Percentiles rank a stretch among this genome's conserved stretches.
phyloP scores from a whole-genome alignment of 2,329 filamentous ascomycete species.

The Aulographum hederae region DNA sequence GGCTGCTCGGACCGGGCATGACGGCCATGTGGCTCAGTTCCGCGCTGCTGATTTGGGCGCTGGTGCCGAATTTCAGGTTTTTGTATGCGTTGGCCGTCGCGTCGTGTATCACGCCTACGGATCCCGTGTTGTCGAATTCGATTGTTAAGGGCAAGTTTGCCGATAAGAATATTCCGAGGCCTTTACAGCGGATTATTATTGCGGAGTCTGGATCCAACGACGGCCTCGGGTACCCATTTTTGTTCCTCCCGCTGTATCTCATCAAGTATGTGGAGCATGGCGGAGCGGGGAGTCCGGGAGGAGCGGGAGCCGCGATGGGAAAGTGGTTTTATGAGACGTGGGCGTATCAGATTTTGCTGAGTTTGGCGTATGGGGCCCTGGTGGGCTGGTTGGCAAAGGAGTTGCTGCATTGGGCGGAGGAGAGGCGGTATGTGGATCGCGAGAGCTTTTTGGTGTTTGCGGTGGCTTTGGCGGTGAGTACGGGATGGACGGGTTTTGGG shows the following conservation, averaged over 20 bases:
- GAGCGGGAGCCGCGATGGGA: slow-evolving; percentile 1
- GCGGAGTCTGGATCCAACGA: slow-evolving; percentile 44
- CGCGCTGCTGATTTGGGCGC: slow-evolving; percentile 34
- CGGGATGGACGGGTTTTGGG: no score
- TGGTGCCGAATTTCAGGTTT: slow-evolving; percentile 35
- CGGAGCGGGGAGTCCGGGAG: background rate
- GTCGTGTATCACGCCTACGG: slow-evolving; percentile 42
- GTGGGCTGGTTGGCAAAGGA: slow-evolving; percentile 73
- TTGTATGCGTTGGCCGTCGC: slow-evolving; percentile 34
- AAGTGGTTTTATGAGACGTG: slow-evolving; percentile 38
- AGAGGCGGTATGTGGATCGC: slow-evolving; percentile 63
- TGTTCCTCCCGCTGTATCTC: slow-evolving; percentile 39
- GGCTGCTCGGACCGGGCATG: slow-evolving; percentile 41
- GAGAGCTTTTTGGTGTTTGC: slow-evolving; percentile 81
- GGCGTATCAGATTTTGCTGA: slow-evolving; percentile 39
- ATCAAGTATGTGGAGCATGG: slow-evolving; percentile 32
- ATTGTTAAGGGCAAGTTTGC: slow-evolving; percentile 45
- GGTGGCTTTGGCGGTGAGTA: slow-evolving; percentile 55
- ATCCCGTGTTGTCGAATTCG: slow-evolving; percentile 43
- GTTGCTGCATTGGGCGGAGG: slow-evolving; percentile 67
- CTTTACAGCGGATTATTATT: slow-evolving; percentile 42
- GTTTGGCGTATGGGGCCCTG: slow-evolving; percentile 35
- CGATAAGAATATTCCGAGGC: slow-evolving; percentile 40
- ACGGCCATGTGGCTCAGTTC: slow-evolving; percentile 43
- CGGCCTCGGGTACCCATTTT: slow-evolving; percentile 43